phyloP scores from a whole-genome alignment of 371 early-diverging fungal species.

The Thermomucor indicae-seudaticae region DNA sequence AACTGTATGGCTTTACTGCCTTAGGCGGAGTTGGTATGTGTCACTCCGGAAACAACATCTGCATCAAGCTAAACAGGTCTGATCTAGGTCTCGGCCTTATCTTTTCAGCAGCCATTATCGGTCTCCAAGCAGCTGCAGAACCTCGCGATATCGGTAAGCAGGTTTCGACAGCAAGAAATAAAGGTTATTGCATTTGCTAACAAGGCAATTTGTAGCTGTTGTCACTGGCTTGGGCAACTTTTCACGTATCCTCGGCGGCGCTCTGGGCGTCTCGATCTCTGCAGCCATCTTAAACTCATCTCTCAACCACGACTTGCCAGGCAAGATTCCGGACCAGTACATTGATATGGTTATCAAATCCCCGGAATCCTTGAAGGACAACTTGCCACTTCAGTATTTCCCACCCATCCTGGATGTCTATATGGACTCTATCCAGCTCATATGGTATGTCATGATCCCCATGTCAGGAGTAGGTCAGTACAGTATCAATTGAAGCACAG shows the following conservation, averaged over 20 bases:
- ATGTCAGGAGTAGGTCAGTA: slow-evolving; percentile 28
- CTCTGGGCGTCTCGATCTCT: slow-evolving; percentile 37
- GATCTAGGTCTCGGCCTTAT: slow-evolving; percentile 20
- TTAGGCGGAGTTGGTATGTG: slow-evolving; percentile 26
- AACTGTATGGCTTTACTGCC: slow-evolving; percentile 35
- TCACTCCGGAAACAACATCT: too few relatives aligned
- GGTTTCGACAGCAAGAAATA: not conserved
- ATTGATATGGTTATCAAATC: slow-evolving; percentile 18
- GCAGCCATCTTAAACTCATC: slow-evolving; percentile 29
- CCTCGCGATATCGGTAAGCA: slow-evolving; percentile 31
- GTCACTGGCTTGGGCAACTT: slow-evolving; percentile 40
- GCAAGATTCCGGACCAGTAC: slow-evolving; percentile 22
- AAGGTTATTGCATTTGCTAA: not conserved
- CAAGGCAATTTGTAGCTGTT: slow-evolving; percentile 19
- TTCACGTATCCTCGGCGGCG: slow-evolving; percentile 36
- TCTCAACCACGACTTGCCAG: slow-evolving; percentile 18
- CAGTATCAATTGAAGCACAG: too few relatives aligned
- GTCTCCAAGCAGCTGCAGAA: slow-evolving; percentile 38
- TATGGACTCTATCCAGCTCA: slow-evolving; percentile 17
- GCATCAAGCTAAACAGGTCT: too few relatives aligned
- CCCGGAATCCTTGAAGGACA: slow-evolving; percentile 26
- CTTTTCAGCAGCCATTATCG: slow-evolving; percentile 41
- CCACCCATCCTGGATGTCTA: slow-evolving; percentile 15
- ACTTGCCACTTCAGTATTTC: slow-evolving; percentile 25
- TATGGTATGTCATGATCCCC: slow-evolving; percentile 33